Base-by-base conservation (phyloP, 75 land plant species). In the Selaginella moellendorffii region DNA sequence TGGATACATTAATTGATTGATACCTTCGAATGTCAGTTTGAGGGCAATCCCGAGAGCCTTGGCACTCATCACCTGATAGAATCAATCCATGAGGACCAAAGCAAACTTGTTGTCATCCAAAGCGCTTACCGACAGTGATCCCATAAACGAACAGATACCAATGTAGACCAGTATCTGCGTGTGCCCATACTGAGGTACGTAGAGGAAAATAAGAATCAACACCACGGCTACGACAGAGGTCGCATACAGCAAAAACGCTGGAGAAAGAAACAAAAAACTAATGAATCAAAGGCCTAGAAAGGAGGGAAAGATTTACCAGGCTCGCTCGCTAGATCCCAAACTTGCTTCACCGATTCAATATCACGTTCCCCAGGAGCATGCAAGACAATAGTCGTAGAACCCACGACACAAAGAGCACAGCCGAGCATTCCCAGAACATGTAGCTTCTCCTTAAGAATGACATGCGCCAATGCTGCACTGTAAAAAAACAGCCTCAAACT, bases 381-480 rank as follows among this genome's bases (percentile, higher is more conserved):
- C 8, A 88, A 61, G 29, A 88, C 93, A 66, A 88, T 88, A 12
- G 88, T 81, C 29, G 77, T 82, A 17, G 93, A 88, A 1, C 93
- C 93, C 68, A 88, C 93, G 54, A 88, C 93, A 75, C 93, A 88
- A 24, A 88, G 76, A 65, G 66, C 76, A 74, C 93, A 88, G 31
- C 93, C 93, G 51, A 88, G 80, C 59, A 88, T 73, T 1, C 93
- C 93, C 67, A 85, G 85, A 42, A 77, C 73, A 54, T 85, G 89
- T 20, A 88, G 72, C 65, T 56, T 85, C 75, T 88, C 93, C 64
- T 77, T 64, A 60, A 88, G 65, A 46, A 85, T 88, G 22, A 85
- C 76, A 72, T 85, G 88, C 46, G 93, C 93, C 69, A 88, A 83
- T 1, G 46, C 80, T 72, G 93, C 89, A 80, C 89, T 88, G 82